Conservation (phyloP, 768 basidiomycete genomes). For the Gloeopeniophorella convolvens region DNA sequence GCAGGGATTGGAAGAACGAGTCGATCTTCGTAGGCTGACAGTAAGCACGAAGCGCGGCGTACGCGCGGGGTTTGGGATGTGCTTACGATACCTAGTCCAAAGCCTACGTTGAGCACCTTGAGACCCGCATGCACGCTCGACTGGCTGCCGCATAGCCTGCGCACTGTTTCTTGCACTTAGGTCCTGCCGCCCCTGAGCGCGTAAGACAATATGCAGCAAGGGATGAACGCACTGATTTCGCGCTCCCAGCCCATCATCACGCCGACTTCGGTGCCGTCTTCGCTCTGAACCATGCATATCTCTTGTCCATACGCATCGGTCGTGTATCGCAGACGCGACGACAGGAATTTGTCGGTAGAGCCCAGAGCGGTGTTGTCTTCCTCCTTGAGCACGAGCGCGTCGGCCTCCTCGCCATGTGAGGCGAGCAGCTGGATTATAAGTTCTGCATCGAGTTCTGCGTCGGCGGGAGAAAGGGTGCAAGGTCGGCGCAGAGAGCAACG, state of each 20-base stretch:
- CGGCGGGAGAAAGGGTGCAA: background rate
- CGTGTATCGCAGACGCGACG: constrained; percentile 60
- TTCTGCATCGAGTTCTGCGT: constrained; percentile 36
- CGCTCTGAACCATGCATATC: constrained; percentile 63
- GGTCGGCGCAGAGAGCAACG: constrained; percentile 3
- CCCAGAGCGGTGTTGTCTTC: constrained; percentile 51
- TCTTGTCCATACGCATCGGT: constrained; percentile 73
- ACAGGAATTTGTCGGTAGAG: constrained; percentile 64
- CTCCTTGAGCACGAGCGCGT: constrained; percentile 39
- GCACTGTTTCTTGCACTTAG: constrained; percentile 73
- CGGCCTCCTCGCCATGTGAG: constrained; percentile 30
- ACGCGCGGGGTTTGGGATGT: background rate
- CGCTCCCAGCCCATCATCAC: constrained; percentile 99
- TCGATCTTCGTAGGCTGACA: constrained; percentile 59
- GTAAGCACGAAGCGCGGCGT: background rate
- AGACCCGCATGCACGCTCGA: constrained; percentile 40
- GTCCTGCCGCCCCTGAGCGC: constrained; percentile 24
- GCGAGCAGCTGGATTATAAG: constrained; percentile 62
- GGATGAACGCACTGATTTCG: constrained; percentile 53
- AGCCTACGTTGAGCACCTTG: constrained; percentile 84
- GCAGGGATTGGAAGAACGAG: constrained; percentile 62
- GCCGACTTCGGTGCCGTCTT: constrained; percentile 71
- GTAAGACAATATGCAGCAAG: background rate
- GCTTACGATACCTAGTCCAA: constrained; percentile 86
- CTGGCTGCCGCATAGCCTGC: constrained; percentile 50